phyloP scores from a whole-genome alignment of 2,329 filamentous ascomycete species.

The Aspergillus persii region DNA sequence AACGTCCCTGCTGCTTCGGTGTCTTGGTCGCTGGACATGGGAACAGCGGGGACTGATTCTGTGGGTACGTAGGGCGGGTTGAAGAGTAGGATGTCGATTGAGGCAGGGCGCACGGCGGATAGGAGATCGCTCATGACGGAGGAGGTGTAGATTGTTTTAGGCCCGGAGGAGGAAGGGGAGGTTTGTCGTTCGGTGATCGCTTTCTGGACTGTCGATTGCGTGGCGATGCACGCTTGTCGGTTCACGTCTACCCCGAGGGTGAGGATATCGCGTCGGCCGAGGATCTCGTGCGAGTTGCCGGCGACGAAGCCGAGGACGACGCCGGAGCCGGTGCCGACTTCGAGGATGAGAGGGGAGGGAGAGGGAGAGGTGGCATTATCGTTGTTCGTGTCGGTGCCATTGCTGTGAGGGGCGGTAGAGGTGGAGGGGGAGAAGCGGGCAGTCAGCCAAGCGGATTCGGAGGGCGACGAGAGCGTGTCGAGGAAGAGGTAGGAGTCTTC shows the following conservation, averaged over 20 bases:
- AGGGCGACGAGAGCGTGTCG: constrained; percentile 75
- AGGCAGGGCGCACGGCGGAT: constrained; percentile 55
- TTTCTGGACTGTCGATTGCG: constrained; percentile 62
- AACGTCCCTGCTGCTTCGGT: constrained; percentile 17
- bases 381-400: too few relatives aligned
- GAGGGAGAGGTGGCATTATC: not conserved
- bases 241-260: constrained; percentile 83
- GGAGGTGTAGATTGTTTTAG: constrained; percentile 58
- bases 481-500: constrained; percentile 95
- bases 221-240: constrained; percentile 74
- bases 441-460: constrained; percentile 68
- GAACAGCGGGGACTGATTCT: constrained; percentile 62
- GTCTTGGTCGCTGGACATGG: constrained; percentile 26
- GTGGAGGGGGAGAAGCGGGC: constrained; percentile 39
- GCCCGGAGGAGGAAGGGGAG: not conserved
- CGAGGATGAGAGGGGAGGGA: constrained; percentile 64
- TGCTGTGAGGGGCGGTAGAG: constrained; percentile 49
- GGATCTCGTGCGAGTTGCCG: constrained; percentile 69
- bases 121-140: constrained; percentile 70
- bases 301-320: constrained; percentile 87
- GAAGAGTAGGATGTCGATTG: constrained; percentile 84
- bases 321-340: constrained; percentile 88
- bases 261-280: constrained; percentile 69
- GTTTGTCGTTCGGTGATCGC: constrained; percentile 44
- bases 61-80: constrained; percentile 98